A percentile compares a stretch with the other conserved stretches of the same genome.
Evolutionary conservation across 805 yeast species (phyloP).

Genomic region (Tanozyma kutaoensis): DNA sequence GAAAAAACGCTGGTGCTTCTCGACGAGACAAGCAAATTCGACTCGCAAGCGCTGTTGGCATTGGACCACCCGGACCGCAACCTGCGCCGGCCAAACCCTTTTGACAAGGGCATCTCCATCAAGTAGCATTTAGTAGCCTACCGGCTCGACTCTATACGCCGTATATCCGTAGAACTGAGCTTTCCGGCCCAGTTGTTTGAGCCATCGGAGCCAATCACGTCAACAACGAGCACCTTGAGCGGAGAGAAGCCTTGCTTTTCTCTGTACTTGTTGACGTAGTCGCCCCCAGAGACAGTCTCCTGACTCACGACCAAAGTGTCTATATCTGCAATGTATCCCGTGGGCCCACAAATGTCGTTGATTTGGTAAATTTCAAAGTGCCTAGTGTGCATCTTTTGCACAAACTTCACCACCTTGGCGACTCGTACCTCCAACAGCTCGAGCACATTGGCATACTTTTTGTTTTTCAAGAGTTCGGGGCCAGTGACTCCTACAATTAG

Average conservation of each 20-base stretch:
- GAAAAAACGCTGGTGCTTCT: slow-evolving; percentile 44
- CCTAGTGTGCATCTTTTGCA: slow-evolving; percentile 29
- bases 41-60: slow-evolving; percentile 45
- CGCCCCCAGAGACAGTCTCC: slow-evolving; percentile 72
- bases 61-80: slow-evolving; percentile 82
- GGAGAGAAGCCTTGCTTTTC: slow-evolving; percentile 36
- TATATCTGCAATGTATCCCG: slow-evolving; percentile 60
- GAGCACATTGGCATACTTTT: slow-evolving; percentile 54
- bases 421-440: slow-evolving; percentile 46
- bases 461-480: slow-evolving; percentile 54
- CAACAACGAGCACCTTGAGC: slow-evolving; percentile 23
- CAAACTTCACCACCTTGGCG: slow-evolving; percentile 31
- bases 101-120: slow-evolving; percentile 31
- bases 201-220: slow-evolving; percentile 45
- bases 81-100: slow-evolving; percentile 23
- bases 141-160: slow-evolving; percentile 17
- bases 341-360: slow-evolving; percentile 88
- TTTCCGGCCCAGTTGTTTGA: slow-evolving; percentile 47
- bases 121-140: slow-evolving; percentile 6
- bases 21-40: slow-evolving; percentile 25
- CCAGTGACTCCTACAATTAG: slow-evolving; percentile 83
- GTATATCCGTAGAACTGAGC: slow-evolving; percentile 72
- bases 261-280: slow-evolving; percentile 55
- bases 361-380: slow-evolving; percentile 45
- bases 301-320: slow-evolving; percentile 71